These are phyloP conservation scores for Aspergillus ellipticus DNA, from an alignment of 495 filamentous ascomycete species.

Conservation along the genomic window DNA sequence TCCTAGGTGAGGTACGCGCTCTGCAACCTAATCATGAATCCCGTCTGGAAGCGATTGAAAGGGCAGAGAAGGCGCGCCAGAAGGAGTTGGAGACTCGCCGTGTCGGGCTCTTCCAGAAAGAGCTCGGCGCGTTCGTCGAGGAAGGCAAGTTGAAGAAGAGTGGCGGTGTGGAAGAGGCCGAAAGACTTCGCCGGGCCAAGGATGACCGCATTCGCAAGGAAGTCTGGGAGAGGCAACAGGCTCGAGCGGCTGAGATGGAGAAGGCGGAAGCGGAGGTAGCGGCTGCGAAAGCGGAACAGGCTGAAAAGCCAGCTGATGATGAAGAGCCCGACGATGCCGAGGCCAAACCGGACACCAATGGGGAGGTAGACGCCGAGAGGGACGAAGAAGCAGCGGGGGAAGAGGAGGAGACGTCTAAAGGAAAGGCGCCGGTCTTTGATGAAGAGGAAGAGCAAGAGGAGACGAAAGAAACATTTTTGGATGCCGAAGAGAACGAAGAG, in stretches of 20 bases:
- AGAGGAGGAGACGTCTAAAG: conserved; percentile 6
- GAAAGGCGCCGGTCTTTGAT: conserved; percentile 7
- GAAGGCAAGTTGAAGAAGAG: conserved; percentile 93
- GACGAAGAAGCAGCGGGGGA: neutral
- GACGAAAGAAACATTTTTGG: neutral
- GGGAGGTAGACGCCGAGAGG: neutral
- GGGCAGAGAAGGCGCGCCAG: conserved; percentile 83
- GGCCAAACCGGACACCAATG: neutral
- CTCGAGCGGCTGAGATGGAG: conserved; percentile 44
- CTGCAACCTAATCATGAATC: conserved; percentile 93
- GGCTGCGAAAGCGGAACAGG: conserved; percentile 26
- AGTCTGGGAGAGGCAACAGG: conserved; percentile 70
- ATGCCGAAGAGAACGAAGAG: conserved; percentile 4
- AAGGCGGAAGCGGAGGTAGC: conserved; percentile 20
- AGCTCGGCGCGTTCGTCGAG: conserved; percentile 82
- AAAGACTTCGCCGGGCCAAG: conserved; percentile 75
- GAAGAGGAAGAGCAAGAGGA: conserved; percentile 1
- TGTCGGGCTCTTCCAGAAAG: conserved; percentile 81
- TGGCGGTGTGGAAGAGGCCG: conserved; percentile 90
- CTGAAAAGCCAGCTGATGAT: conserved; percentile 8
- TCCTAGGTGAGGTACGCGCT: conserved; percentile 89
- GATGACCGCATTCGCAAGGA: conserved; percentile 85
- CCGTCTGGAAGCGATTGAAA: conserved; percentile 89
- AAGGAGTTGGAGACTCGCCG: conserved; percentile 77
- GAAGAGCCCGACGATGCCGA: conserved; percentile 6